Conservation (phyloP, 306 rosid genomes). For the Rosa multiflora region DNA sequence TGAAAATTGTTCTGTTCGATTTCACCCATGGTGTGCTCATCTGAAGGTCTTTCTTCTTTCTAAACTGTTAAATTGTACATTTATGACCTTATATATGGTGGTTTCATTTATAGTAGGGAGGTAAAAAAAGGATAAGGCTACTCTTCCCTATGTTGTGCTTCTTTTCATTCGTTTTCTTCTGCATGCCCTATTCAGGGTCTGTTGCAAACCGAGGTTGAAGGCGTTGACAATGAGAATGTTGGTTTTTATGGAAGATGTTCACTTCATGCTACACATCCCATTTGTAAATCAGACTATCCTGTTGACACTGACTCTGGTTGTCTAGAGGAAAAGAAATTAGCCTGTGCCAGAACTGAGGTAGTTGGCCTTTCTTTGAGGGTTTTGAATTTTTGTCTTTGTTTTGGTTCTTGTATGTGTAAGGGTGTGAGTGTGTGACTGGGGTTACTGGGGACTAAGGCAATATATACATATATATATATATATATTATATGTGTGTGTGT, state of each 20-base stretch:
- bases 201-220: constrained; percentile 67
- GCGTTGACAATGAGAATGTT: constrained; percentile 47
- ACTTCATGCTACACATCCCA: constrained; percentile 49
- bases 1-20: constrained; percentile 47
- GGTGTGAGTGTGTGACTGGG: background rate
- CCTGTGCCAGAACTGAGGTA: constrained; percentile 66
- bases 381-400: background rate
- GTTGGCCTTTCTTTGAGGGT: constrained; percentile 6
- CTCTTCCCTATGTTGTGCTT: background rate
- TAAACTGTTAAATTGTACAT: background rate
- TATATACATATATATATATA: no score
- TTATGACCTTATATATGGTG: background rate
- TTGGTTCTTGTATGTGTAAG: background rate
- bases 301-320: constrained; percentile 26
- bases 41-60: constrained; percentile 45
- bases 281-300: constrained; percentile 30
- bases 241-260: constrained; percentile 64
- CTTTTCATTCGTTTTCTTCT: constrained; percentile 6
- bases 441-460: background rate
- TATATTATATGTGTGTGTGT: no score
- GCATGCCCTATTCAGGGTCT: constrained; percentile 42
- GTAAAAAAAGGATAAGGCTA: background rate
- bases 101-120: background rate
- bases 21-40: constrained; percentile 85
- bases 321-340: constrained; percentile 38